A percentile compares a stretch with the other conserved stretches of the same genome.
Evolutionary conservation across 1,284 basidiomycete genomes (phyloP).

Genomic region (Thecaphora thlaspeos): DNA sequence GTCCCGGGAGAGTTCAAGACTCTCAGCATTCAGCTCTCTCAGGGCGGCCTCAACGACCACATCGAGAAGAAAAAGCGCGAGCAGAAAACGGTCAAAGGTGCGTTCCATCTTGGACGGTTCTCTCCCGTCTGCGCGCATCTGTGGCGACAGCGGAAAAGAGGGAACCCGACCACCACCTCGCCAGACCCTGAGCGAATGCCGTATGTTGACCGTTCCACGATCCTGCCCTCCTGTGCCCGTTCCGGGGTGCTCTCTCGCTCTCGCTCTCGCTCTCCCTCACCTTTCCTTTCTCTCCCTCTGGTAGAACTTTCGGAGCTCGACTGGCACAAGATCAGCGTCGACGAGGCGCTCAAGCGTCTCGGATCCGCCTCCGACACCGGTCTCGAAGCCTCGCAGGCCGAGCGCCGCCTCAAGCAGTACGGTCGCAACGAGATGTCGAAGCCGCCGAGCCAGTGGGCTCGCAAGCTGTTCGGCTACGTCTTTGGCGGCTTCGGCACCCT

Average conservation of each 20-base stretch:
- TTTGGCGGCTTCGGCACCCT: conserved; percentile 67
- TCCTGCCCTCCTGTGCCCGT: no score
- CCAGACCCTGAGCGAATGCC: no score
- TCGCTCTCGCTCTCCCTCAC: no score
- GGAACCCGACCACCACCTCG: no score
- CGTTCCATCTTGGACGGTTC: neutral
- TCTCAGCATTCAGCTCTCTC: conserved; percentile 45
- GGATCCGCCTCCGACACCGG: conserved; percentile 61
- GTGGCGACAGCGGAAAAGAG: no score
- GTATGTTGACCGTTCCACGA: no score
- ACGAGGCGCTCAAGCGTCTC: conserved; percentile 64
- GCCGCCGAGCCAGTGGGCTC: conserved; percentile 62
- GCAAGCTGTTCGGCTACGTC: conserved; percentile 63
- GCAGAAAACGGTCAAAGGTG: conserved; percentile 23
- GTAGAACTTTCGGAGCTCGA: conserved; percentile 59
- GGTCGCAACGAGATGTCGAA: conserved; percentile 63
- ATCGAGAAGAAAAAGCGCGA: conserved; percentile 13
- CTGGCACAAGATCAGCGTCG: conserved; percentile 63
- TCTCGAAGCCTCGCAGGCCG: conserved; percentile 63
- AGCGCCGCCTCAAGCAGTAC: conserved; percentile 61
- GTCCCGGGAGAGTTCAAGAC: conserved; percentile 50
- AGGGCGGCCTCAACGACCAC: conserved; percentile 23
- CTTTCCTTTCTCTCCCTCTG: neutral
- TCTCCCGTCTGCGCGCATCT: no score
- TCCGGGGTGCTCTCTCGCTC: no score